Evolutionary conservation across 331 rosid genomes (phyloP), one percentile per base, ranked within the genome.

Genomic region (Acacia concinna): DNA sequence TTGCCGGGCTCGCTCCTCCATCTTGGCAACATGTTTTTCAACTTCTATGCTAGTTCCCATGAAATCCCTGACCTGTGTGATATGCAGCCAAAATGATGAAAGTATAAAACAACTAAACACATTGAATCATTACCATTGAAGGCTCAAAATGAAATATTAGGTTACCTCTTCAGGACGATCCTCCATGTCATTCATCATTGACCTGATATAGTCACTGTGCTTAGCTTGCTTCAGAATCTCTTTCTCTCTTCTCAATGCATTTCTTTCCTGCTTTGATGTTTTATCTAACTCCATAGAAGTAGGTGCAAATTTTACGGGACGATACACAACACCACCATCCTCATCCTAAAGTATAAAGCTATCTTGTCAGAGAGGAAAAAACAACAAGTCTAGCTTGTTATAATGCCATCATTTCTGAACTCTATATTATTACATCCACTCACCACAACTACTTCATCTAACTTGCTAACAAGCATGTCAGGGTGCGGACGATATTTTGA

Each of bases 151-250:
- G 80, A 78, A 75, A 47, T n/a, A 74, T 35, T 43, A 64, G 7
- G 14, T 81, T 83, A 79, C 99, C 98, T 96, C 97, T 87, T 93
- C 98, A 75, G 97, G 98, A 79, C 81, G 91, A 46, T 90, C 97
- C 77, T 90, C 91, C 87, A 89, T 77, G 59, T 88, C 93, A 79
- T 91, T 79, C 87, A 94, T 68, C 82, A 92, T 51, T 41, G 88
- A 85, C 81, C 88, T 81, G 52, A 92, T 81, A 83, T 66, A 92
- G 78, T 73, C 86, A 84, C 91, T 92, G n/a, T 85, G 85, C 78
- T 76, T 79, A 74, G 97, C 79, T 78, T 89, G 87, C 84, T 83
- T 86, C 56, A 89, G 67, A 62, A 84, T 75, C 70, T 91, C 86
- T 79, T 85, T 86, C 64, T 92, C 97, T 84, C 82, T 89, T 73